phyloP scores from a whole-genome alignment of 371 early-diverging fungal species.

The Mucor plumbeus region DNA sequence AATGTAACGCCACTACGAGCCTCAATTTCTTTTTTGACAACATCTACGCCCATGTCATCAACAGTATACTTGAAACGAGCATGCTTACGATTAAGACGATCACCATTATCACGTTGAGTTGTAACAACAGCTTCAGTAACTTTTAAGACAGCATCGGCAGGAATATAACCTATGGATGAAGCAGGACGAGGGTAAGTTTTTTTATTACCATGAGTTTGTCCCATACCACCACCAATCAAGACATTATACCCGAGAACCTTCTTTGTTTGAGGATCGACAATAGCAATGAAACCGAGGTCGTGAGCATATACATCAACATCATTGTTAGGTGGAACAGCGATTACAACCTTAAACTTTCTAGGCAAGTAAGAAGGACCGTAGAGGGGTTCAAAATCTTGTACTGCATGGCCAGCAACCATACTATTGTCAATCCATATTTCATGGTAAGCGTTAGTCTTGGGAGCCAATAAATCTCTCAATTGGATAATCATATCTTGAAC shows the following conservation, averaged over 20 bases:
- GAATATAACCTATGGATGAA: constrained; percentile 75
- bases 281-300: constrained; percentile 90
- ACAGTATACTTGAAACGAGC: constrained; percentile 95
- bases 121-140: constrained; percentile 84
- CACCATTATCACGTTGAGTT: constrained; percentile 90
- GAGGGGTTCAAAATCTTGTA: constrained; percentile 84
- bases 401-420: constrained; percentile 74
- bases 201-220: constrained; percentile 92
- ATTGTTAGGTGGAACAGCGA: constrained; percentile 92
- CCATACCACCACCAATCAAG: constrained; percentile 94
- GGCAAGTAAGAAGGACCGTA: constrained; percentile 91
- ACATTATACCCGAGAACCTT: constrained; percentile 87
- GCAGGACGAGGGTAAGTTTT: constrained; percentile 89
- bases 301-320: constrained; percentile 95
- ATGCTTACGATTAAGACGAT: constrained; percentile 92
- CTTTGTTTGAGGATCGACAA: constrained; percentile 54
- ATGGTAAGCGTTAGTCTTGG: constrained; percentile 87
- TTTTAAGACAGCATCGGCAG: constrained; percentile 71
- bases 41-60: constrained; percentile 86
- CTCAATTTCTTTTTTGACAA: constrained; percentile 86
- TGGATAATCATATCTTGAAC: constrained; percentile 69
- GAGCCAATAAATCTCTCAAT: constrained; percentile 74
- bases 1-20: constrained; percentile 71
- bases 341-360: constrained; percentile 90
- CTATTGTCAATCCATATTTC: constrained; percentile 94